Base-by-base conservation (phyloP, 2,329 filamentous ascomycete genomes). In the Cordyceps pruinosa region DNA sequence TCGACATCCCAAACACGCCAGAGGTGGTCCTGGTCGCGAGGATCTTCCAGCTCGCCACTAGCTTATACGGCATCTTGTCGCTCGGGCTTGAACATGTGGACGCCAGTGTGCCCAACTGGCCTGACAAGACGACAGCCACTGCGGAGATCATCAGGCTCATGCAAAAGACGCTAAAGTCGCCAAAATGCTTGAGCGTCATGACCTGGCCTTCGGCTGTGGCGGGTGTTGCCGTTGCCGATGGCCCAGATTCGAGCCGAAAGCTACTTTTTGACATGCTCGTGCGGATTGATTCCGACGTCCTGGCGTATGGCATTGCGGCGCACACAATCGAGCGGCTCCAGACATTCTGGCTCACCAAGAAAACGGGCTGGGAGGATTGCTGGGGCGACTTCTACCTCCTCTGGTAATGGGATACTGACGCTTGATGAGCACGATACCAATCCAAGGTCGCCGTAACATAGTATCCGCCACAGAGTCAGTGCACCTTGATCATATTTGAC, bases 291-390 rank as follows among this genome's bases (percentile, higher is more conserved):
- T 42, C 54, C 5, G 46, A 47, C 32, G 39, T 56, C 4, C 28
- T 56, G 17, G 54, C 44, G 2, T 56, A 56, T 21, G 54, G 54
- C 17, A 56, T 56, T 10, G 54, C 54, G 15, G 54, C 54, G 39
- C 45, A 39, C 7, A 39, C 46, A 12, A 50, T 34, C 10, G 45
- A 42, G 17, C 32, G 25, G 21, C 35, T 56, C 1, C 26, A 49
- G 17, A 19, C 46, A 0, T 56, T 56, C 17, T 56, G 54, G 54
- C 19, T 17, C 4, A 34, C 45, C 6, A 44, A 44, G 21, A 49
- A 50, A 30, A 49, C 46, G 13, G 46, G 46, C 35, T 56, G 54
- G 54, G 54, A 56, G 9, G 28, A 56, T n/a, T 56, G 54, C 30
- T 56, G 54, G 54, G 32, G 23, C 35, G 35, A 49, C 25, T 56